Evolutionary conservation across 495 filamentous ascomycete species (phyloP).

Genomic region (Neurospora hispaniola): DNA sequence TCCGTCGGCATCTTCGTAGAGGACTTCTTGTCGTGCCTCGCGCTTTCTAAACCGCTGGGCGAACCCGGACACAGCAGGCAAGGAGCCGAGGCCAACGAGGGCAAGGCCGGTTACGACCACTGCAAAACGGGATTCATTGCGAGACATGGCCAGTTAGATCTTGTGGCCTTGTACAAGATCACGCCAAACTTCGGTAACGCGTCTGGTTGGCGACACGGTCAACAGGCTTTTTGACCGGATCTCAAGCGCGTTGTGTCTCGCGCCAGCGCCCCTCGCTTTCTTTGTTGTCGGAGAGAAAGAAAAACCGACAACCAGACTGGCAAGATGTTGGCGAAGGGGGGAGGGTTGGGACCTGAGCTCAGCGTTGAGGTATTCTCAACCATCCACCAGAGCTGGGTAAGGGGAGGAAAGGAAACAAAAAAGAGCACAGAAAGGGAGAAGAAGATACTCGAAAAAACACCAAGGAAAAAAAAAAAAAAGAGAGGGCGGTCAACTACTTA

Average conservation of each 20-base stretch:
- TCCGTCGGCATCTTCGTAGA: conserved; percentile 55
- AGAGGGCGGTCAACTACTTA: neutral
- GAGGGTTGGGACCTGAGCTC: neutral
- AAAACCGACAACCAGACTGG: neutral
- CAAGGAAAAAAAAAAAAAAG: no score
- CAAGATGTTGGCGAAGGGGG: neutral
- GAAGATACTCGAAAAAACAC: neutral
- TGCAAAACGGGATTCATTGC: conserved; percentile 20
- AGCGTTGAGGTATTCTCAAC: neutral
- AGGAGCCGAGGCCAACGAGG: conserved; percentile 25
- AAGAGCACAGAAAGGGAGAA: neutral
- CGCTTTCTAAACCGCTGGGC: conserved; percentile 18
- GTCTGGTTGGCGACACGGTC: neutral
- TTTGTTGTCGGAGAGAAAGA: neutral
- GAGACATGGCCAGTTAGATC: conserved; percentile 14
- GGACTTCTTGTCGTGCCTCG: conserved; percentile 22
- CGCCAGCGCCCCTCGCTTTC: neutral
- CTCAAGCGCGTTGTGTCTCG: neutral
- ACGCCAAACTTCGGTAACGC: neutral
- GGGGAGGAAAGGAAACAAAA: neutral
- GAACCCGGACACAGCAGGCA: conserved; percentile 25
- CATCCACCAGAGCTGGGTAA: neutral
- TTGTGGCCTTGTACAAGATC: neutral
- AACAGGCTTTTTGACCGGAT: neutral
- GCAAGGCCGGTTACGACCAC: conserved; percentile 25